Evolutionary conservation across 1,284 basidiomycete genomes (phyloP).

Genomic region (Schizophyllum amplum): DNA sequence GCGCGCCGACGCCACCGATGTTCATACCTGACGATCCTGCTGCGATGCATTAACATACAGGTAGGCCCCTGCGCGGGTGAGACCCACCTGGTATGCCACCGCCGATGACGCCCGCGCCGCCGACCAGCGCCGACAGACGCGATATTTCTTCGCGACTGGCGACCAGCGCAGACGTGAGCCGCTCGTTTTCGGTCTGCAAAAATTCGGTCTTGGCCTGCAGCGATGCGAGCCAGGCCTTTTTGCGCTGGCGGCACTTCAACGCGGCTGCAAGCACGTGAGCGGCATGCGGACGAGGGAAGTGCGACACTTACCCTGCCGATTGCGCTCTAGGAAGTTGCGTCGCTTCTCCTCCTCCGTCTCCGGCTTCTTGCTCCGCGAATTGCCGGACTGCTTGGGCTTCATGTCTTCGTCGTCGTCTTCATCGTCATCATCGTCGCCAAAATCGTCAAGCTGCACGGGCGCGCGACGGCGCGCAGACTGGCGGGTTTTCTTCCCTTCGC

Average conservation of each 20-base stretch:
- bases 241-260: conserved; percentile 96
- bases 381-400: conserved; percentile 17
- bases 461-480: conserved; percentile 36
- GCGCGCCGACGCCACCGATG: not conserved
- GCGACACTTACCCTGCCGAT: conserved; percentile 72
- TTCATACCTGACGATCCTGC: not conserved
- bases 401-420: conserved; percentile 14
- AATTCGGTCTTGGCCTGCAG: conserved; percentile 92
- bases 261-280: conserved; percentile 54
- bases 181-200: conserved; percentile 87
- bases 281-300: not conserved
- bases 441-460: conserved; percentile 34
- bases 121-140: conserved; percentile 64
- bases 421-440: conserved; percentile 21
- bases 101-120: conserved; percentile 22
- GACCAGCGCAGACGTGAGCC: conserved; percentile 72
- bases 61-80: too few relatives aligned
- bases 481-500: not conserved
- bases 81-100: not conserved
- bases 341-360: conserved; percentile 97
- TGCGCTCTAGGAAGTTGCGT: conserved; percentile 89
- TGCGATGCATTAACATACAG: not conserved
- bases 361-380: conserved; percentile 50
- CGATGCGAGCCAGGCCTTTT: conserved; percentile 94
- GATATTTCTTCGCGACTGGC: conserved; percentile 74